phyloP scores from a whole-genome alignment of 495 filamentous ascomycete species.

The Trichoderma virens region DNA sequence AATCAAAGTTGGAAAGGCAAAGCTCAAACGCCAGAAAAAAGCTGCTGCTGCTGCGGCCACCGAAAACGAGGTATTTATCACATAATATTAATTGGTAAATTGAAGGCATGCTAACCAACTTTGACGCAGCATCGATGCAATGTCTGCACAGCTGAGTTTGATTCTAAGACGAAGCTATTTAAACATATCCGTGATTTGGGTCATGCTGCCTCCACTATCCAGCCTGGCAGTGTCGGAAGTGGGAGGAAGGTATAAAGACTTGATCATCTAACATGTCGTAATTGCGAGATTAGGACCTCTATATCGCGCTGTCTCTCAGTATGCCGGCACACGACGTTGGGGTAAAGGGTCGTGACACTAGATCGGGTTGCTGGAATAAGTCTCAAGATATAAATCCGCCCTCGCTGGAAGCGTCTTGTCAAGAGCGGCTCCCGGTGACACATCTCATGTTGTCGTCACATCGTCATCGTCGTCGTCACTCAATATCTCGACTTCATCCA shows the following conservation, averaged over 20 bases:
- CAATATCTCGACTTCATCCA: slow-evolving; percentile 85
- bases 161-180: slow-evolving; percentile 68
- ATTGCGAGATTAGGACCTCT: not conserved
- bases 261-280: not conserved
- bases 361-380: not conserved
- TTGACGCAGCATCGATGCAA: slow-evolving; percentile 45
- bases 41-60: slow-evolving; percentile 43
- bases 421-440: slow-evolving; percentile 16
- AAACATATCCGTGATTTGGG: slow-evolving; percentile 57
- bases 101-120: not conserved
- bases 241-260: slow-evolving; percentile 17
- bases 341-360: not conserved
- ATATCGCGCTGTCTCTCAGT: not conserved
- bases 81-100: not conserved
- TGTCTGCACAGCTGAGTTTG: slow-evolving; percentile 54
- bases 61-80: slow-evolving; percentile 26
- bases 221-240: slow-evolving; percentile 15
- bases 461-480: slow-evolving; percentile 53
- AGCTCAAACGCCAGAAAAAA: slow-evolving; percentile 76
- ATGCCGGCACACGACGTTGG: not conserved
- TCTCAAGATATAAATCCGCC: not conserved
- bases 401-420: not conserved
- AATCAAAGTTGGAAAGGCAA: slow-evolving; percentile 74
- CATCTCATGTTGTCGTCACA: slow-evolving; percentile 38
- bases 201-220: slow-evolving; percentile 22